Evolutionary conservation across 2,329 filamentous ascomycete species (phyloP).

Genomic region (Corynespora cassiicola): DNA sequence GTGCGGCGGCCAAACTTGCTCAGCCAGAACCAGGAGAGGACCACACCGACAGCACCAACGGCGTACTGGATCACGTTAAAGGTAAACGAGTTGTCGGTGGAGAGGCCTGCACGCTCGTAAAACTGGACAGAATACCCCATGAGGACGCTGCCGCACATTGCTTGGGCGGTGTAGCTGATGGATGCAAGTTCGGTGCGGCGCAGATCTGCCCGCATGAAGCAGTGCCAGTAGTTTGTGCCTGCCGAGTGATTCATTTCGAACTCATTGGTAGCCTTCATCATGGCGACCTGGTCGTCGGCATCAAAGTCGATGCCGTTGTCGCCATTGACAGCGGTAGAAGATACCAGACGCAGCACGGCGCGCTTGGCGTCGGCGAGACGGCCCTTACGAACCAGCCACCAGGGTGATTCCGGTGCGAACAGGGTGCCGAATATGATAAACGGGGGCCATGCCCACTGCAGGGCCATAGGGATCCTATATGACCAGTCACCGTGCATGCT

Average conservation of each 20-base stretch:
- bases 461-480: slow-evolving; percentile 67
- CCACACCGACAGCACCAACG: slow-evolving; percentile 60
- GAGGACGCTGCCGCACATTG: slow-evolving; percentile 20
- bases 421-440: slow-evolving; percentile 69
- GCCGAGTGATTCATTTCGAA: slow-evolving; percentile 71
- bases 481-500: slow-evolving; percentile 69
- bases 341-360: slow-evolving; percentile 69
- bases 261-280: slow-evolving; percentile 87
- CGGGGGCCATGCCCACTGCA: slow-evolving; percentile 78
- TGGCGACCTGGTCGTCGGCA: slow-evolving; percentile 67
- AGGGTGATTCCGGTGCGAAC: slow-evolving; percentile 68
- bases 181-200: slow-evolving; percentile 77
- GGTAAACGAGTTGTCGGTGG: slow-evolving; percentile 41
- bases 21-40: slow-evolving; percentile 80
- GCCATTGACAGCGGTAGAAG: no score
- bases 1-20: slow-evolving; percentile 75
- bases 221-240: slow-evolving; percentile 78
- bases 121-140: no score
- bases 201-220: slow-evolving; percentile 77
- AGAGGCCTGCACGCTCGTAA: slow-evolving; percentile 14
- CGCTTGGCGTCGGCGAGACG: slow-evolving; percentile 68
- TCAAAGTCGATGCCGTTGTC: slow-evolving; percentile 47
- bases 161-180: slow-evolving; percentile 53
- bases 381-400: slow-evolving; percentile 57
- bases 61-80: slow-evolving; percentile 31